Evolutionary conservation across 2,329 filamentous ascomycete genomes (phyloP), one percentile per base, ranked within the genome.

Genomic region (Curvularia sp.): DNA sequence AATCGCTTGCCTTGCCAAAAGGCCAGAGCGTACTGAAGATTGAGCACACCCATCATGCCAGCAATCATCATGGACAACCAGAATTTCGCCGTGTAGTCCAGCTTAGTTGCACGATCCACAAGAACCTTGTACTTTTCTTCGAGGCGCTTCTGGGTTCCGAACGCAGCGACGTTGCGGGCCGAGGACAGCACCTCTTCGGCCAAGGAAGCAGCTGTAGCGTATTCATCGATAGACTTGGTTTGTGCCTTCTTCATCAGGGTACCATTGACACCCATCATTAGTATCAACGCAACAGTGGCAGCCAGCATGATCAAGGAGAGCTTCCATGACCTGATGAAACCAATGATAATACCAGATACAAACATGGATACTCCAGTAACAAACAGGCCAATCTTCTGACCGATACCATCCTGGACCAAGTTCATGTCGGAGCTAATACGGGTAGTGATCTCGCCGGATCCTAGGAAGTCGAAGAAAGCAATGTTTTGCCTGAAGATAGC

Each of bases 351-450:
- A 13, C 93, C 94, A 0, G 93, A 88, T 54, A 96, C 80, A 70
- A 99, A 98, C 61, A 70, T 76, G 18, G 75, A 73, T 1, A 69
- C 56, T 9, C 74, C 73, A 6, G 70, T 65, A 13, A 76, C 59
- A 47, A 76, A 77, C 5, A 78, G 64, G 12, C 68, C 72, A 9
- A 77, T 73, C 56, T 77, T 78, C 48, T 77, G 74, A 10, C 74
- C 74, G 47, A 99, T 91, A 57, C 93, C 95, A 66, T 97, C 93
- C 77, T 98, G 94, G 52, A 99, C 89, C 53, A 96, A 80, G 71
- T 97, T 97, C 61, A 93, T 97, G 76, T 98, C 94, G 19, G 93
- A 89, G 0, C 94, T 98, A 72, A 99, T 98, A 62, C 93, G 88
- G 1, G 94, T 98, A 0, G 94, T 97, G 60, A 98, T 91, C 80